Base-by-base conservation (phyloP, 306 rosid genomes). In the Vicia villosa region DNA sequence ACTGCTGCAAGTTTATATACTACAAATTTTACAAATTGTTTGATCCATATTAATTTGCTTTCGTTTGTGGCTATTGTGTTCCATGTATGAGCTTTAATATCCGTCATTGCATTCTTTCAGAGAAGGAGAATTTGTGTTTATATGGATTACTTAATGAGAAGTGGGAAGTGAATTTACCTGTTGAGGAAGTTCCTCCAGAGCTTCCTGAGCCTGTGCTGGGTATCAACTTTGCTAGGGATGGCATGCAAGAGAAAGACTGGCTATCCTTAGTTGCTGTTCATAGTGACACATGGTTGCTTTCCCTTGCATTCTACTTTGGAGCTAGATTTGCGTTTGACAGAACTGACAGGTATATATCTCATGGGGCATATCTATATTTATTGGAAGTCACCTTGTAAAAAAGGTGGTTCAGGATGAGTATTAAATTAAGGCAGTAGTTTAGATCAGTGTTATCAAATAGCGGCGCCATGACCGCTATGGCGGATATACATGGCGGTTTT, bases 161-260 rank as follows among this genome's bases (percentile, higher is more conserved):
- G 47, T 92, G 98, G 98, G 96, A 92, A 84, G 98, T 92, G 74
- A 89, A 84, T 81, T 83, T 92, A 66, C 98, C 98, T 61, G 98
- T 92, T 46, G 97, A 92, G 77, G 97, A 92, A 78, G 97, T 92
- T 78, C 97, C 97, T 50, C 95, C 97, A 1, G 98, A 92, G 74
- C 82, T 92, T 60, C 98, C 98, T 3, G 98, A 92, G 84, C 98
- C 98, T 67, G 95, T 91, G 8, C 80, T 92, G 51, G 98, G 98
- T 37, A 89, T 92, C 50, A 92, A 92, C 75, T 92, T 92, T 84
- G 95, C 97, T 5, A 84, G 96, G 85, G 97, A 89, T 80, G 97
- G 97, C 52, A 89, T 92, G 97, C 84, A 80, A 77, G 90, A 86
- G 74, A 89, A 86, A 62, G 96, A 89, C 68, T 92, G 97, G 97